Evolutionary conservation across 2,329 filamentous ascomycete species (phyloP).

Genomic region (Lanzia echinophila): DNA sequence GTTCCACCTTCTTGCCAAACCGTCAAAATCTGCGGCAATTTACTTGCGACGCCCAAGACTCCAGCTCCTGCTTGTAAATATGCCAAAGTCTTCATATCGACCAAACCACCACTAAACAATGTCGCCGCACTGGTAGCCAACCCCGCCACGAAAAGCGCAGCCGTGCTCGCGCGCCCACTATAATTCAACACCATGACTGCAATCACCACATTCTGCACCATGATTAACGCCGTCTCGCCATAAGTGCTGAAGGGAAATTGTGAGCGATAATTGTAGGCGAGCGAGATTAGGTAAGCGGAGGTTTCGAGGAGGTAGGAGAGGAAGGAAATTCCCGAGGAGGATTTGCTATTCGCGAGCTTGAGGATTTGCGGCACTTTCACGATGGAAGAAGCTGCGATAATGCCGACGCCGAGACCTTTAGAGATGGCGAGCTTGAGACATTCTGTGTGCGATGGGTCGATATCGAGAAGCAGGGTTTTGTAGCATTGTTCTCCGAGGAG

Average conservation of each 20-base stretch:
- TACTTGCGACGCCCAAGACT: slow-evolving; percentile 76
- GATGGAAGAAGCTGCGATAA: slow-evolving; percentile 81
- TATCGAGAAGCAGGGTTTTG: slow-evolving; percentile 73
- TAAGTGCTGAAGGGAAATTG: slow-evolving; percentile 94
- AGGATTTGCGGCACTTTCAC: slow-evolving; percentile 97
- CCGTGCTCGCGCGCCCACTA: slow-evolving; percentile 58
- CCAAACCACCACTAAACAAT: slow-evolving; percentile 62
- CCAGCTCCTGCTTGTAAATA: slow-evolving; percentile 82
- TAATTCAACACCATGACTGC: slow-evolving; percentile 81
- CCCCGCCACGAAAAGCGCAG: slow-evolving; percentile 71
- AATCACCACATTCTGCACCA: slow-evolving; percentile 88
- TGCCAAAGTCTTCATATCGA: slow-evolving; percentile 42
- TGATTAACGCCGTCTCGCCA: slow-evolving; percentile 88
- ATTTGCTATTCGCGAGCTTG: slow-evolving; percentile 78
- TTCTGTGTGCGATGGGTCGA: slow-evolving; percentile 67
- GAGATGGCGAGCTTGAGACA: slow-evolving; percentile 88
- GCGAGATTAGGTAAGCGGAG: slow-evolving; percentile 74
- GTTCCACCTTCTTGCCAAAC: slow-evolving; percentile 83
- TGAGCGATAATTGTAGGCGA: slow-evolving; percentile 88
- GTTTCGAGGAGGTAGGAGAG: slow-evolving; percentile 92
- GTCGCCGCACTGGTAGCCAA: slow-evolving; percentile 63
- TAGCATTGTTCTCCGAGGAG: slow-evolving; percentile 84
- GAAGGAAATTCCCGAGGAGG: slow-evolving; percentile 79
- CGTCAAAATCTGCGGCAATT: slow-evolving; percentile 85
- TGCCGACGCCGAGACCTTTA: slow-evolving; percentile 88